These are phyloP conservation scores for Bipolaris sorokiniana DNA, from an alignment of 2,329 filamentous ascomycete species.

Conservation along the genomic window DNA sequence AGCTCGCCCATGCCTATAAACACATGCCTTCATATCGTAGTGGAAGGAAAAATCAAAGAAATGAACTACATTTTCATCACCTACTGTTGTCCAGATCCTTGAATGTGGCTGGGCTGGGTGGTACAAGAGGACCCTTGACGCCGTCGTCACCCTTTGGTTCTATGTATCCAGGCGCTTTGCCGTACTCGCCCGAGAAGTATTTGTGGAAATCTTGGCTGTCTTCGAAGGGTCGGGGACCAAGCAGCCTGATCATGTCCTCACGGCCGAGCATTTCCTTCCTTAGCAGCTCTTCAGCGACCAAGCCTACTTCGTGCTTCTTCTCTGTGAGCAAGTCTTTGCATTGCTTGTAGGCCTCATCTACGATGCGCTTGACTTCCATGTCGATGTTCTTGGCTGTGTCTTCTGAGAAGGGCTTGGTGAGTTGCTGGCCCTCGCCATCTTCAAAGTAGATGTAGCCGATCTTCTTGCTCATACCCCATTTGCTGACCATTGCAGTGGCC, in stretches of 20 bases:
- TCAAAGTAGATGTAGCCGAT: conserved; percentile 93
- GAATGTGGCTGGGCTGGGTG: conserved; percentile 37
- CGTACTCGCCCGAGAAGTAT: conserved; percentile 70
- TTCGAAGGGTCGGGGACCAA: conserved; percentile 83
- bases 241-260: conserved; percentile 88
- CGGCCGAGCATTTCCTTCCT: conserved; percentile 88
- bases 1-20: too few species aligned
- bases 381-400: conserved; percentile 92
- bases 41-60: too few species aligned
- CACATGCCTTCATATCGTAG: too few species aligned
- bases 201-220: conserved; percentile 90
- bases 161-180: conserved; percentile 42
- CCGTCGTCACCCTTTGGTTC: conserved; percentile 42
- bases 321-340: conserved; percentile 82
- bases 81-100: conserved; percentile 19
- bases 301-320: conserved; percentile 86
- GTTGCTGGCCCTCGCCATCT: conserved; percentile 75
- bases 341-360: conserved; percentile 90
- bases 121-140: conserved; percentile 44
- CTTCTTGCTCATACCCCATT: conserved; percentile 97
- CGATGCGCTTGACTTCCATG: conserved; percentile 84
- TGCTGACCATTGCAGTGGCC: conserved; percentile 98
- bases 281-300: conserved; percentile 91
- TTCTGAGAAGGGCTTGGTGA: conserved; percentile 96
- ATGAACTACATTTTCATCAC: not conserved